phyloP scores from a whole-genome alignment of 1,284 basidiomycete species.

The Apiotrichum montevideense region DNA sequence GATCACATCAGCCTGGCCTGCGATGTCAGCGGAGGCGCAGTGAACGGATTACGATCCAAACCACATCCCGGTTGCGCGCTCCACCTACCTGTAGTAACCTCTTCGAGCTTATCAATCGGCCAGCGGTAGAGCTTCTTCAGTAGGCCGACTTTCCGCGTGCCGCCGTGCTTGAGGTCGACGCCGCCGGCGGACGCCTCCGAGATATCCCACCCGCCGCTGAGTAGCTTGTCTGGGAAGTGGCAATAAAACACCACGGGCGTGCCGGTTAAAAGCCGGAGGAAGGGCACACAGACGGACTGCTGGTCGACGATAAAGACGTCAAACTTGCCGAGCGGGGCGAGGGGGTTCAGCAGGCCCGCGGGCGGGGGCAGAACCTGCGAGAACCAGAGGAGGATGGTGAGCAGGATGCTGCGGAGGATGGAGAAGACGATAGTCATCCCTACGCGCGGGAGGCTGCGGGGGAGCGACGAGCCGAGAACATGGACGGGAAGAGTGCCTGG shows the following conservation, averaged over 20 bases:
- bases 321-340: constrained; percentile 46
- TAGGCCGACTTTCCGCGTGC: constrained; percentile 45
- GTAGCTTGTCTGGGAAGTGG: constrained; percentile 91
- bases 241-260: constrained; percentile 92
- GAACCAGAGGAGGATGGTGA: constrained; percentile 60
- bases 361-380: constrained; percentile 42
- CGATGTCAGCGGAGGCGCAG: background rate
- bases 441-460: constrained; percentile 71
- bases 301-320: constrained; percentile 96
- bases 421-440: constrained; percentile 73
- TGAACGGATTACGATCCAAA: background rate
- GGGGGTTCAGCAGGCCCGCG: constrained; percentile 33
- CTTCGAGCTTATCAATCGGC: constrained; percentile 87
- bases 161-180: constrained; percentile 61
- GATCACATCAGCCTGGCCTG: constrained; percentile 80
- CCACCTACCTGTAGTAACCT: constrained; percentile 72
- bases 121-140: constrained; percentile 72
- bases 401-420: constrained; percentile 78
- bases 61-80: too few relatives aligned
- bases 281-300: constrained; percentile 81
- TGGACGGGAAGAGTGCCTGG: constrained; percentile 79
- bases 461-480: constrained; percentile 67
- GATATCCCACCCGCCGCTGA: constrained; percentile 50
- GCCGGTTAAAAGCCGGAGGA: constrained; percentile 62
- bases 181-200: constrained; percentile 22